Evolutionary conservation across 495 filamentous ascomycete genomes (phyloP).

Genomic region (Tuber brumale): DNA sequence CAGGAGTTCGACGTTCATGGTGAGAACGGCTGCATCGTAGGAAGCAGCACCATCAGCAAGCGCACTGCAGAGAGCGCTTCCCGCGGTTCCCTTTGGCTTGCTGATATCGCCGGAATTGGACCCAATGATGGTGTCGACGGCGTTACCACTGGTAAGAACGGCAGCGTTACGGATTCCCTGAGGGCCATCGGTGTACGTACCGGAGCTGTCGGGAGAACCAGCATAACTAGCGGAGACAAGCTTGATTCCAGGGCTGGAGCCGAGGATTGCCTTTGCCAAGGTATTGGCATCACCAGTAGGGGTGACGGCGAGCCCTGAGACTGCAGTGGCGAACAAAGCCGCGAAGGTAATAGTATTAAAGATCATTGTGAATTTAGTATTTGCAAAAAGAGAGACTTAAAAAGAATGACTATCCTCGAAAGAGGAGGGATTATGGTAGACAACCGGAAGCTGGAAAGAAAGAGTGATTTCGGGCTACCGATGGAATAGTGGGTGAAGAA

Average conservation of each 20-base stretch:
- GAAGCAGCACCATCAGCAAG: slow-evolving; percentile 16
- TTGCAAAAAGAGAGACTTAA: background rate
- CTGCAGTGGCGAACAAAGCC: slow-evolving; percentile 30
- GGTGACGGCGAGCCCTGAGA: slow-evolving; percentile 26
- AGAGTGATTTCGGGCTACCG: slow-evolving; percentile 29
- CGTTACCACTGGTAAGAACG: slow-evolving; percentile 32
- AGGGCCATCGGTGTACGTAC: slow-evolving; percentile 30
- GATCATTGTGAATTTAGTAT: slow-evolving; percentile 14
- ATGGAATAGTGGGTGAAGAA: slow-evolving; percentile 12
- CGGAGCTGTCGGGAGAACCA: slow-evolving; percentile 19
- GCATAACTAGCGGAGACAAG: slow-evolving; percentile 30
- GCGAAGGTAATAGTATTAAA: slow-evolving; percentile 25
- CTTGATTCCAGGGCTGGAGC: slow-evolving; percentile 23
- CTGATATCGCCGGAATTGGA: background rate
- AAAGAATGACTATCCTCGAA: slow-evolving; percentile 34
- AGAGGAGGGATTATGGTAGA: slow-evolving; percentile 13
- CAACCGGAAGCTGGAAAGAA: slow-evolving; percentile 18
- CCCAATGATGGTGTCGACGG: slow-evolving; percentile 23
- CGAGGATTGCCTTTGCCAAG: slow-evolving; percentile 33
- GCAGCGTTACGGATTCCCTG: slow-evolving; percentile 29
- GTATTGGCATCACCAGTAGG: slow-evolving; percentile 30
- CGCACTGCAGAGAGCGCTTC: slow-evolving; percentile 16
- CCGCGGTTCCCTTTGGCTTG: slow-evolving; percentile 3
- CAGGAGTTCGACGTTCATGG: slow-evolving; percentile 27
- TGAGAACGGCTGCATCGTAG: slow-evolving; percentile 31